Evolutionary conservation across 192 early-diverging fungal genomes (phyloP).

Genomic region (Backusella parvicylindrica): DNA sequence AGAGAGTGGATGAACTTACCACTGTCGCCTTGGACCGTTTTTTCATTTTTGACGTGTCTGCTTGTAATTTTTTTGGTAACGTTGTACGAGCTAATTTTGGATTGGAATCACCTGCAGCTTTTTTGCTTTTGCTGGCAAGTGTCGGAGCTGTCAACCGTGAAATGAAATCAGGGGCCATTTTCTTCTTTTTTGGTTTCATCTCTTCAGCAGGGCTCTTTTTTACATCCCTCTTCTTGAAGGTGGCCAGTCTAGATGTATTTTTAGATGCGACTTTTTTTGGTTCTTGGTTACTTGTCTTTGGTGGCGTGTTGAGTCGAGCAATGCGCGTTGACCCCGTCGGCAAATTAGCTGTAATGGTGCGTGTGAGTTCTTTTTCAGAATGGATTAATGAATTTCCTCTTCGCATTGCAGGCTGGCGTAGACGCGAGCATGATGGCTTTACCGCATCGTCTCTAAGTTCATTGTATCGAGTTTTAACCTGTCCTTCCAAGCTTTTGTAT

Average conservation of each 20-base stretch:
- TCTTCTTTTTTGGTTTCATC: background rate
- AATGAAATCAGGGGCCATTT: background rate
- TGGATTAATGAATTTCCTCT: background rate
- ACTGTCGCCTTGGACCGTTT: background rate
- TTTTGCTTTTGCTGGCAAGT: background rate
- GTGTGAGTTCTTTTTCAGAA: background rate
- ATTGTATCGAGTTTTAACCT: background rate
- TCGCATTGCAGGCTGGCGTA: background rate
- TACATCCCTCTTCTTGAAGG: no score
- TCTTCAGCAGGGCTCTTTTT: background rate
- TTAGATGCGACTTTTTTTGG: background rate
- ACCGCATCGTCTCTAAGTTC: background rate
- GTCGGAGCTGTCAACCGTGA: background rate
- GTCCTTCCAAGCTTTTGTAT: background rate
- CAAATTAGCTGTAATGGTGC: background rate
- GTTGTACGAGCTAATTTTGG: background rate
- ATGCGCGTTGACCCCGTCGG: background rate
- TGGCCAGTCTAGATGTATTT: no score
- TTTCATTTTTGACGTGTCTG: background rate
- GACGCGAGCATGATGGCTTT: background rate
- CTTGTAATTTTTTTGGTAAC: background rate
- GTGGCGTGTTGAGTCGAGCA: background rate
- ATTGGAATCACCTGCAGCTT: background rate
- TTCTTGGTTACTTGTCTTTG: background rate
- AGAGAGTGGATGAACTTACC: background rate